Percentiles rank a stretch among this genome's conserved stretches.
These are phyloP conservation scores for Coemansia sp. DNA, from an alignment of 192 early-diverging fungal genomes.

Conservation along the genomic window DNA sequence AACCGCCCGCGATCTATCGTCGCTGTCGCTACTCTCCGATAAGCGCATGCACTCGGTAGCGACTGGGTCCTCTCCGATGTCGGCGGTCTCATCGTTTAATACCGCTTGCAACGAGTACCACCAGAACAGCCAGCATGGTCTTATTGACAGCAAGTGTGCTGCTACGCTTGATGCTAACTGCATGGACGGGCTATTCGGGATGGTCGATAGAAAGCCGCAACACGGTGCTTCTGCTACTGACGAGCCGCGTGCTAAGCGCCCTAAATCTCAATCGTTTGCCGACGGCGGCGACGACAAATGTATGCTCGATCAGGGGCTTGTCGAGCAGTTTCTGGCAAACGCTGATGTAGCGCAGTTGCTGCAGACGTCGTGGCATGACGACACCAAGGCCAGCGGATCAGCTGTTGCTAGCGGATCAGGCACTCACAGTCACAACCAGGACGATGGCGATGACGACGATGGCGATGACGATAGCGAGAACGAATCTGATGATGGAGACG, in stretches of 20 bases:
- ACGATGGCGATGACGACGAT: conserved; percentile 25
- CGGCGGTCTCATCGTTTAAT: neutral
- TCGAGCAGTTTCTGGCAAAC: conserved; percentile 37
- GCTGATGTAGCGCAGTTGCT: conserved; percentile 23
- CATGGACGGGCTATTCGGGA: conserved; percentile 17
- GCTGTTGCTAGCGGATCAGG: neutral
- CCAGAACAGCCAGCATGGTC: neutral
- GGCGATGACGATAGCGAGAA: conserved; percentile 16
- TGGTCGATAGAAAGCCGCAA: neutral
- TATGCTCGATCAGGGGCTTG: conserved; percentile 16
- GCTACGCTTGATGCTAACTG: conserved; percentile 8
- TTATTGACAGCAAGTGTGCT: neutral
- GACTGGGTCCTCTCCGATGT: neutral
- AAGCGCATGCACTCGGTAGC: neutral
- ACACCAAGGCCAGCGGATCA: neutral
- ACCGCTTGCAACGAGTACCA: neutral
- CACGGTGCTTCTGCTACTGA: neutral
- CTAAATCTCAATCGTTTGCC: conserved; percentile 22
- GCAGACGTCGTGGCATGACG: conserved; percentile 18
- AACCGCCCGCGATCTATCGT: conserved; percentile 29
- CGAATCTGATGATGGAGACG: conserved; percentile 3
- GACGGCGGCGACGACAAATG: neutral
- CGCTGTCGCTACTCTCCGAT: conserved; percentile 33
- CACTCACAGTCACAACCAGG: neutral
- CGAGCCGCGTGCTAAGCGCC: conserved; percentile 34